Percentiles rank a stretch among this genome's conserved stretches.
Conservation (phyloP, 2,329 filamentous ascomycete genomes). For the Zymoseptoria crescenta region DNA sequence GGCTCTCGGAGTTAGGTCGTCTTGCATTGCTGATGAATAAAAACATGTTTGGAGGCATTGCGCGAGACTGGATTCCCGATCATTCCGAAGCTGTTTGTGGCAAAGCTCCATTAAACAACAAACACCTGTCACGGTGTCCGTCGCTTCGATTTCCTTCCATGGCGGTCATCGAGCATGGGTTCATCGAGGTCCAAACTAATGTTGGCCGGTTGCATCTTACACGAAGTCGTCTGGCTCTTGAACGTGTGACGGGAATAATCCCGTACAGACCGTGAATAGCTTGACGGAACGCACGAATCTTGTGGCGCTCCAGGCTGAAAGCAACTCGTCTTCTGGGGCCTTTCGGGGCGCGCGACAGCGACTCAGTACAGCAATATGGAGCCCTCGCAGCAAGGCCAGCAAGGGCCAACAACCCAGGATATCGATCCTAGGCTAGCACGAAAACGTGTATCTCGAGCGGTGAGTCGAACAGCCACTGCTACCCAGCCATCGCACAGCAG, state of each 20-base stretch:
- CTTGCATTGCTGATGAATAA: too few relatives aligned
- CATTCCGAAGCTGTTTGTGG: too few relatives aligned
- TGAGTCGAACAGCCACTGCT: constrained; percentile 1
- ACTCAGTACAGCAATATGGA: neutral
- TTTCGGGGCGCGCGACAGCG: neutral
- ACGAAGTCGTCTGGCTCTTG: neutral
- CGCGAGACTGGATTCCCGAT: too few relatives aligned
- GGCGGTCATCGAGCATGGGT: neutral
- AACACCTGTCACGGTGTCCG: too few relatives aligned
- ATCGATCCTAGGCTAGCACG: constrained; percentile 6
- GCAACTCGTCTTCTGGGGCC: neutral
- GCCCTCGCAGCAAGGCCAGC: neutral
- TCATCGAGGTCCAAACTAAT: neutral
- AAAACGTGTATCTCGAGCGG: constrained; percentile 14
- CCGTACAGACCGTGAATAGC: neutral
- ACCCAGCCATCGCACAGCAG: neutral
- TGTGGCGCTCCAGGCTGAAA: neutral
- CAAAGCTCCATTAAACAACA: too few relatives aligned
- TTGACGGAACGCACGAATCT: neutral
- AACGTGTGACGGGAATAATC: neutral
- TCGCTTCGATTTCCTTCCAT: too few relatives aligned
- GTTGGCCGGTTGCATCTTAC: neutral
- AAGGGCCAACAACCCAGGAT: neutral
- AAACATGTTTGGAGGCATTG: too few relatives aligned
- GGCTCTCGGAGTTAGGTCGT: too few relatives aligned